Percentiles rank a stretch among this genome's conserved stretches.
Evolutionary conservation across 495 filamentous ascomycete genomes (phyloP).

Genomic region (Evernia prunastri): DNA sequence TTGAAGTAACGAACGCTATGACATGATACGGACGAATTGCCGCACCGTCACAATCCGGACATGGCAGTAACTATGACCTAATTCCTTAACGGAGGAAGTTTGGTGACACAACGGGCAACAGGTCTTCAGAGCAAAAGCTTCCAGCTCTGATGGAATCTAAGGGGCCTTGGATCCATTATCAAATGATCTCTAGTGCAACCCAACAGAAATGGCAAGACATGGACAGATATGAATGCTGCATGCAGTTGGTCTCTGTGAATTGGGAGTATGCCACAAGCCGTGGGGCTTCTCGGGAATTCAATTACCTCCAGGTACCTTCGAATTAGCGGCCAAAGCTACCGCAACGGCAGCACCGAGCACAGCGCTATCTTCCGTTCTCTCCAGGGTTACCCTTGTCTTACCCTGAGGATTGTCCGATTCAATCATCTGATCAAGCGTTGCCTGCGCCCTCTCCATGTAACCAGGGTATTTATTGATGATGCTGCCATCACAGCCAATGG

Average conservation of each 20-base stretch:
- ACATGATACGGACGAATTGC: neutral
- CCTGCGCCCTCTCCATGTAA: slow-evolving; percentile 47
- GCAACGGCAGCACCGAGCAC: slow-evolving; percentile 54
- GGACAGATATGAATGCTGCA: neutral
- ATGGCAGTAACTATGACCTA: neutral
- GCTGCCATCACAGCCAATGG: slow-evolving; percentile 53
- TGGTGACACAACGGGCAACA: neutral
- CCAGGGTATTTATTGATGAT: slow-evolving; percentile 56
- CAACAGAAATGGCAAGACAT: neutral
- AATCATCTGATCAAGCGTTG: slow-evolving; percentile 43
- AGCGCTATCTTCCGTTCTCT: slow-evolving; percentile 46
- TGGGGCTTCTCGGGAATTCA: neutral
- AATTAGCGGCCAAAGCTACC: slow-evolving; percentile 39
- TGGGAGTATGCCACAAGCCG: neutral
- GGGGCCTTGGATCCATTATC: neutral
- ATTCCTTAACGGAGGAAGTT: neutral
- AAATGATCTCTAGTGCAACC: neutral
- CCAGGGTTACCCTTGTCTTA: slow-evolving; percentile 37
- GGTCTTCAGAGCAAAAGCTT: neutral
- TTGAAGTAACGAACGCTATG: neutral
- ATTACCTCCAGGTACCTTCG: neutral
- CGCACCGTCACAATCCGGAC: neutral
- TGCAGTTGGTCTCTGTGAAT: too few species aligned
- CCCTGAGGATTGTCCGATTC: slow-evolving; percentile 24
- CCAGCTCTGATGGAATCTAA: neutral